These are phyloP conservation scores for Hyaloperonospora arabidopsidis DNA, from an alignment of 352 stramenopile species.

Conservation along the genomic window DNA sequence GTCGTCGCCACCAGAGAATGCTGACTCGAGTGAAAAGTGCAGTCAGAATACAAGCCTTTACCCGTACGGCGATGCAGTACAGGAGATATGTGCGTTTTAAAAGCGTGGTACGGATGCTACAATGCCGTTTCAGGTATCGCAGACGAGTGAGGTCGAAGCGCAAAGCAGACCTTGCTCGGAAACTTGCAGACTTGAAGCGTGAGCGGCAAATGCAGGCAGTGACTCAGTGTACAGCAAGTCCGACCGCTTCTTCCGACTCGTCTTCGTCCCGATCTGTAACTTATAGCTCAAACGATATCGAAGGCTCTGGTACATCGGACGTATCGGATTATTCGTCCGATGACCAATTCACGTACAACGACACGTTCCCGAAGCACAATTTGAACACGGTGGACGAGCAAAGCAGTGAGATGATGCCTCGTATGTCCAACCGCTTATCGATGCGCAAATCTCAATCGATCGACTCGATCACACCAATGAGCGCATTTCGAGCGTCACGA, in stretches of 20 bases:
- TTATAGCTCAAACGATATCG: constrained; percentile 73
- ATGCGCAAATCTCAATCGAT: constrained; percentile 51
- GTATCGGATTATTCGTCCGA: constrained; percentile 51
- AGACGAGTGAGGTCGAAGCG: constrained; percentile 21
- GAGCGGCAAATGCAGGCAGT: constrained; percentile 27
- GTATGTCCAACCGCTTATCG: constrained; percentile 22
- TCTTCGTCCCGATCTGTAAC: constrained; percentile 45
- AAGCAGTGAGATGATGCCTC: constrained; percentile 47
- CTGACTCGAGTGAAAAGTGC: constrained; percentile 37
- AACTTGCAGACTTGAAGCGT: constrained; percentile 20
- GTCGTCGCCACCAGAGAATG: constrained; percentile 27
- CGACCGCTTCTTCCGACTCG: constrained; percentile 61
- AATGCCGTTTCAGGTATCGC: constrained; percentile 64
- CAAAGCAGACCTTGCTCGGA: constrained; percentile 18
- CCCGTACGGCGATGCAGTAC: constrained; percentile 47
- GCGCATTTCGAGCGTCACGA: constrained; percentile 31
- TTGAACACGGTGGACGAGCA: constrained; percentile 67
- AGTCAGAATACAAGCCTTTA: constrained; percentile 41
- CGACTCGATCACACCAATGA: constrained; percentile 35
- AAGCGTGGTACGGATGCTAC: constrained; percentile 47
- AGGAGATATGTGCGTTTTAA: constrained; percentile 51
- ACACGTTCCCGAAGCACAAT: constrained; percentile 47
- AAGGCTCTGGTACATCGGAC: constrained; percentile 41
- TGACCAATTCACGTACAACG: constrained; percentile 50
- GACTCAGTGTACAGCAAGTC: constrained; percentile 55